These are phyloP conservation scores for Colletotrichum aenigma DNA, from an alignment of 2,329 filamentous ascomycete genomes.

Conservation along the genomic window DNA sequence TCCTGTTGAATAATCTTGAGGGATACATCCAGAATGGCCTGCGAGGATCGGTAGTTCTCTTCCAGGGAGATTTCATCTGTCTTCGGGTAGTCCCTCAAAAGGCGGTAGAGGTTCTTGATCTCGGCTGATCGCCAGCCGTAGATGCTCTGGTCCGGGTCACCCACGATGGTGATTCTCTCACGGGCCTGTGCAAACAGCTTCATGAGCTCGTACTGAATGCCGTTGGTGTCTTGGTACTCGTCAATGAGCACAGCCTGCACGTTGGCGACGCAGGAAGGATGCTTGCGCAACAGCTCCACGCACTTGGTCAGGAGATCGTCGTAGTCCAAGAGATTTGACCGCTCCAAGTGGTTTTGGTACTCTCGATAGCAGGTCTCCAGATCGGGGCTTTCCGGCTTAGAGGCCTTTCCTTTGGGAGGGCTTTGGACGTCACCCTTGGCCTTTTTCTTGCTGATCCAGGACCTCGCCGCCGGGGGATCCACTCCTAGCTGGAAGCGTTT, in stretches of 20 bases:
- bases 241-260: constrained; percentile 92
- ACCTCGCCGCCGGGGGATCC: constrained; percentile 72
- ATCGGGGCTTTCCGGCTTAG: constrained; percentile 53
- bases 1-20: constrained; percentile 92
- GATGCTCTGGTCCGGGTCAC: constrained; percentile 97
- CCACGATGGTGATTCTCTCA: constrained; percentile 88
- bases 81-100: constrained; percentile 77
- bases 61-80: constrained; percentile 86
- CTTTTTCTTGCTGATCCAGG: constrained; percentile 76
- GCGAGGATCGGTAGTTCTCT: constrained; percentile 93
- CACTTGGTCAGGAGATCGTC: constrained; percentile 90
- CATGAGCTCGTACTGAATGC: constrained; percentile 95
- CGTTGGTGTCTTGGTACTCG: constrained; percentile 97
- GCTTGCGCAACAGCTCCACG: constrained; percentile 74
- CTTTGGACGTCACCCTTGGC: constrained; percentile 53
- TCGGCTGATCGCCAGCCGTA: constrained; percentile 96
- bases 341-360: constrained; percentile 77
- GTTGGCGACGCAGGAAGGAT: constrained; percentile 84
- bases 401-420: constrained; percentile 29
- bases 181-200: constrained; percentile 76
- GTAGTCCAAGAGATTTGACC: constrained; percentile 88
- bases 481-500: constrained; percentile 73
- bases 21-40: constrained; percentile 79
- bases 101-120: constrained; percentile 81
- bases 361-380: constrained; percentile 72